These are phyloP conservation scores for Avena insularis DNA, from an alignment of 176 grass and related monocot species.

Conservation along the genomic window DNA sequence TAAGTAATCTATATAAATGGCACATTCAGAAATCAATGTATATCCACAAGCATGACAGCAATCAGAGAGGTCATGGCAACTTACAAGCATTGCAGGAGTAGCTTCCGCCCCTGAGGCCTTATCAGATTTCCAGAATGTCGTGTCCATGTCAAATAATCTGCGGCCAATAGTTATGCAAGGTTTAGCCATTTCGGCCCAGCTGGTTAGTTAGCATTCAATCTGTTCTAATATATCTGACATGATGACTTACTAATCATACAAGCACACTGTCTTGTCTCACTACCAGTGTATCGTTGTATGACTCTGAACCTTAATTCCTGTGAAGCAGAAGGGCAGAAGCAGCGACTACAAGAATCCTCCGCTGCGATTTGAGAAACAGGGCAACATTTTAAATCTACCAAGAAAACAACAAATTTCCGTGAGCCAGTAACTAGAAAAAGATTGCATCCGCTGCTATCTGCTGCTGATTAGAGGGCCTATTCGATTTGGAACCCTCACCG, in stretches of 20 bases:
- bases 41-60: neutral
- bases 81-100: neutral
- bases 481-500: slow-evolving; percentile 9
- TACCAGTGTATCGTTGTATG: neutral
- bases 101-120: neutral
- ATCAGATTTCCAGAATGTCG: neutral
- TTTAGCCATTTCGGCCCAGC: neutral
- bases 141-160: neutral
- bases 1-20: neutral
- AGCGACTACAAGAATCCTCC: too few relatives aligned
- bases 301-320: neutral
- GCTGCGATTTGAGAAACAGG: neutral
- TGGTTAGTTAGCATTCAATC: neutral
- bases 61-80: neutral
- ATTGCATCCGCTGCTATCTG: neutral
- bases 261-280: neutral
- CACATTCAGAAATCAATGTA: neutral
- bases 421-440: neutral
- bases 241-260: neutral
- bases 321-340: neutral
- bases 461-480: neutral
- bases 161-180: neutral
- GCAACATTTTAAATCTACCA: neutral
- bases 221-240: neutral
- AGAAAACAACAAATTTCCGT: neutral